Evolutionary conservation across 495 filamentous ascomycete genomes (phyloP), one percentile per base, ranked within the genome.

Genomic region (Aspergillus avenaceus): DNA sequence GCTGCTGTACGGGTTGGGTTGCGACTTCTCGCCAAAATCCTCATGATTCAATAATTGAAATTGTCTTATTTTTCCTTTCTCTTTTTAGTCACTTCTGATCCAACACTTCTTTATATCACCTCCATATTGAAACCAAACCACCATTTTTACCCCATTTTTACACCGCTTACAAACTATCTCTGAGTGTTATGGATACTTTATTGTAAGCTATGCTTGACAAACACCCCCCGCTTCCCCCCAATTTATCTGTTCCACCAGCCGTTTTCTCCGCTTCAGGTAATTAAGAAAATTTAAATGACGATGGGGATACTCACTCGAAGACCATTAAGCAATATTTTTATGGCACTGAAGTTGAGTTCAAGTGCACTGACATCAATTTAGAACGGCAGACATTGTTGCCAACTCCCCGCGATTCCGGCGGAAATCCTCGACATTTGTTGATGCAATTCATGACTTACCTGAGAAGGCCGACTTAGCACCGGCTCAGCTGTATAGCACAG

Each of bases 401-500:
- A 93, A 86, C 65, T 89, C 90, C 44, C 88, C 88, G 37, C 84
- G 86, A 50, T 83, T 85, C 54, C 83, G 91, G 49, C 87, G 93
- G 52, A 86, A 87, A 66, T 96, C 91, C 41, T 96, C 90, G 50
- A 96, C 91, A 28, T 95, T 95, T 67, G 86, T 96, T 60, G 95
- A 99, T 81, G 93, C 89, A 14, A 96, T 99, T 56, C 95, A 99
- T 71, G 92, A 97, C 72, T 76, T 96, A 47, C 83, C 88, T 1
- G 82, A 88, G 57, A 90, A 88, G 54, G 82, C 84, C 45, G 85
- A 90, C 49, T 82, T 95, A 72, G 95, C 95, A 3, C 95, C 95
- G 13, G 95, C 95, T 49, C 95, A 99, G 71, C 76, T 99, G 21
- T 99, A 99, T 67, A 96, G 90, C 64, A 99, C 95, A 16, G 91